These are phyloP conservation scores for Paecilomyces fulvus DNA, from an alignment of 2,329 filamentous ascomycete genomes.

Conservation along the genomic window DNA sequence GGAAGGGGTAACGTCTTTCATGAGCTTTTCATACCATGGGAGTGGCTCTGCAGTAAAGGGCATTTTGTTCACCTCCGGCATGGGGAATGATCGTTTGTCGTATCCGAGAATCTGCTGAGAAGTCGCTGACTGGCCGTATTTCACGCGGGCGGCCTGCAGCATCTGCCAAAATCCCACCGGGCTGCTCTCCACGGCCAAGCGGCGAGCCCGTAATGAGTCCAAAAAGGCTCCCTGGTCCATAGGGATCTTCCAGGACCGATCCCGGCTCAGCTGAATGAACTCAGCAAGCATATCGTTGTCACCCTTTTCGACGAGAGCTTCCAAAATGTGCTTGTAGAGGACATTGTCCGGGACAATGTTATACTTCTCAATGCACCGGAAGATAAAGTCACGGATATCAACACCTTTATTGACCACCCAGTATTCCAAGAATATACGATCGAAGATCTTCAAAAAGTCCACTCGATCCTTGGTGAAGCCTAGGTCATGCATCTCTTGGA, in stretches of 20 bases:
- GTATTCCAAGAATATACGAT: conserved; percentile 34
- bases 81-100: conserved; percentile 22
- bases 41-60: conserved; percentile 11
- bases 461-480: conserved; percentile 19
- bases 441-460: conserved; percentile 26
- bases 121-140: conserved; percentile 21
- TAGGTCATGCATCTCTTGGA: conserved; percentile 29
- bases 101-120: conserved; percentile 29
- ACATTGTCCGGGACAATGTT: conserved; percentile 28
- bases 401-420: conserved; percentile 27
- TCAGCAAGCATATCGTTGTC: conserved; percentile 21
- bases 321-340: conserved; percentile 32
- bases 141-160: conserved; percentile 28
- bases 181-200: conserved; percentile 23
- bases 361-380: conserved; percentile 26
- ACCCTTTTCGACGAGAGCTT: conserved; percentile 33
- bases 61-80: conserved; percentile 17
- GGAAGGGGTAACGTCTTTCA: conserved; percentile 18
- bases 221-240: conserved; percentile 22
- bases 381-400: conserved; percentile 28
- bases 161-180: conserved; percentile 33
- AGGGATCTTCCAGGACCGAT: conserved; percentile 24
- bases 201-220: conserved; percentile 25
- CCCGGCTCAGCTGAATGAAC: conserved; percentile 21
- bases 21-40: conserved; percentile 23